Percentiles rank a stretch among this genome's conserved stretches.
phyloP scores from a whole-genome alignment of 495 filamentous ascomycete genomes.

The Polyplosphaeria fusca region DNA sequence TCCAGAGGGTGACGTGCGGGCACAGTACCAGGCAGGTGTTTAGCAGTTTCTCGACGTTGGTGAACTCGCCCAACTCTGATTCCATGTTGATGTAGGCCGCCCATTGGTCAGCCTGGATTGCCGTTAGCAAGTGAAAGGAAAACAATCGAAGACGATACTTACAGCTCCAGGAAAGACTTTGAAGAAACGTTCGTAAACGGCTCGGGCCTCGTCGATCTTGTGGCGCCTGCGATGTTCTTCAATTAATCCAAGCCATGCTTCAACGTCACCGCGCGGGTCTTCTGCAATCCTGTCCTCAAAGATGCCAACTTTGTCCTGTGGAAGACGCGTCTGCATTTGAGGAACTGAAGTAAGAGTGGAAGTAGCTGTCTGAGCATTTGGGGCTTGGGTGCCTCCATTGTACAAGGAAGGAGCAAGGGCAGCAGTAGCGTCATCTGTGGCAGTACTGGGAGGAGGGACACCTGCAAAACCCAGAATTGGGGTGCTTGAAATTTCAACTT shows the following conservation, averaged over 20 bases:
- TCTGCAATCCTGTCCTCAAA: constrained; percentile 87
- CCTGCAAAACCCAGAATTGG: constrained; percentile 46
- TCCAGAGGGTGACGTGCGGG: constrained; percentile 83
- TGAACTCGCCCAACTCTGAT: constrained; percentile 72
- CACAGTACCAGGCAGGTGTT: constrained; percentile 65
- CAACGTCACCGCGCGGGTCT: constrained; percentile 84
- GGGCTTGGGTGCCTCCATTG: constrained; percentile 22
- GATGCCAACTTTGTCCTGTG: constrained; percentile 76
- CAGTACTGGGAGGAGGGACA: constrained; percentile 53
- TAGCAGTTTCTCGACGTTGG: constrained; percentile 77
- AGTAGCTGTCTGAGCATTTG: constrained; percentile 30
- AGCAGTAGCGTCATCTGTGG: constrained; percentile 35
- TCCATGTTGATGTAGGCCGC: constrained; percentile 83
- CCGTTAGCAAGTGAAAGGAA: constrained; percentile 24
- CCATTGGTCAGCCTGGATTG: constrained; percentile 81
- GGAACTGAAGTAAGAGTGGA: constrained; percentile 8
- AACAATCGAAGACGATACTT: constrained; percentile 45
- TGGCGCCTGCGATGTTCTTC: constrained; percentile 76
- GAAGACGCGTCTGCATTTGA: constrained; percentile 51
- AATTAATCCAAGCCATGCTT: constrained; percentile 86
- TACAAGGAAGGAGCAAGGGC: constrained; percentile 44
- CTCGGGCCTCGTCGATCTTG: constrained; percentile 76
- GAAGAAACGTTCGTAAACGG: constrained; percentile 80
- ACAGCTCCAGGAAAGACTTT: constrained; percentile 84
- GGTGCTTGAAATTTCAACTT: no score